phyloP scores from a whole-genome alignment of 306 rosid genomes.

The Alnus rubra region DNA sequence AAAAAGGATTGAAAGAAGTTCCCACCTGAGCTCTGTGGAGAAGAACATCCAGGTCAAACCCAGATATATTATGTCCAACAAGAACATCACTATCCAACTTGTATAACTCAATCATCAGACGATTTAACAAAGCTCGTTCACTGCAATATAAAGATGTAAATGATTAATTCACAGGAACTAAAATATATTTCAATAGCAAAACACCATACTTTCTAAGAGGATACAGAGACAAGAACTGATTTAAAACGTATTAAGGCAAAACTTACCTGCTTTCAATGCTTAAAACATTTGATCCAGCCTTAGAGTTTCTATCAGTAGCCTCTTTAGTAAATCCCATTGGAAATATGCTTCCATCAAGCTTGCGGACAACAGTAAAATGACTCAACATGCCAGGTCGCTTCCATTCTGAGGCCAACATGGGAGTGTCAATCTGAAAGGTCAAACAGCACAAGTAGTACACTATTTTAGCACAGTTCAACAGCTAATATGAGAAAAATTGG shows the following conservation, averaged over 20 bases:
- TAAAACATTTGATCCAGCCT: conserved; percentile 74
- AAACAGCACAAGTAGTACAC: conserved; percentile 30
- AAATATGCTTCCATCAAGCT: conserved; percentile 83
- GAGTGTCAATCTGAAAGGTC: conserved; percentile 81
- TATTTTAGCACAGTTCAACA: conserved; percentile 23
- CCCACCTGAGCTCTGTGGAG: conserved; percentile 93
- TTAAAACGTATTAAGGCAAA: conserved; percentile 20
- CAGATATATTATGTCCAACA: conserved; percentile 95
- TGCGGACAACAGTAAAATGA: conserved; percentile 91
- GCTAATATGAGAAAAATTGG: not conserved
- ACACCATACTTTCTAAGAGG: not conserved
- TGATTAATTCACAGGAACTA: conserved; percentile 32
- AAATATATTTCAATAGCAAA: conserved; percentile 19
- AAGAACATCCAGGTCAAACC: conserved; percentile 91
- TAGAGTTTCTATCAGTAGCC: conserved; percentile 66
- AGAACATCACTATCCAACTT: conserved; percentile 90
- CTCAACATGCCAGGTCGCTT: conserved; percentile 74
- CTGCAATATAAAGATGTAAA: conserved; percentile 52
- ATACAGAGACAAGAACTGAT: conserved; percentile 9
- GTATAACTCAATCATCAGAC: conserved; percentile 75
- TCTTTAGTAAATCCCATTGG: conserved; percentile 81
- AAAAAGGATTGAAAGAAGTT: conserved; percentile 5
- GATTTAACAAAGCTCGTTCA: conserved; percentile 86
- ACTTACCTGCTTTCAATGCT: conserved; percentile 78
- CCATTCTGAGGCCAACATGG: conserved; percentile 95